A percentile compares a stretch with the other conserved stretches of the same genome.
phyloP scores from a whole-genome alignment of 768 basidiomycete species.

The Panus rudis region DNA sequence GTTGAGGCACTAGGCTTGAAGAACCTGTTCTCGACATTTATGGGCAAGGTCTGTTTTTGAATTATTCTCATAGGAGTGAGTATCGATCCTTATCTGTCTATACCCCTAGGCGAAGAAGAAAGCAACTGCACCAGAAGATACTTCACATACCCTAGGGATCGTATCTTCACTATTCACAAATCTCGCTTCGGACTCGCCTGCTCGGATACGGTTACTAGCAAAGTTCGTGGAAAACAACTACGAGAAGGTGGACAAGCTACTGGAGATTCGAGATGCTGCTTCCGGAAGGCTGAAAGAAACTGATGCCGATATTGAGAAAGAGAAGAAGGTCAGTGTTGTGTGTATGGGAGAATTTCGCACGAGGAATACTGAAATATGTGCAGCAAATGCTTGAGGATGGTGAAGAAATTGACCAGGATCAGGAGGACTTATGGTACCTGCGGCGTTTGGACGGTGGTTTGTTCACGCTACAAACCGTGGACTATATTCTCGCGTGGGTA shows the following conservation, averaged over 20 bases:
- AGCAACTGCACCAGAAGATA: conserved; percentile 67
- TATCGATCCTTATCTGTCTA: conserved; percentile 15
- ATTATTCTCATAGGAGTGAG: not conserved
- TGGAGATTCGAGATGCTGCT: conserved; percentile 79
- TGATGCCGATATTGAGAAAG: conserved; percentile 61
- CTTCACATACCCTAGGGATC: conserved; percentile 81
- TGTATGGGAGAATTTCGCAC: not conserved
- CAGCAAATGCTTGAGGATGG: conserved; percentile 51
- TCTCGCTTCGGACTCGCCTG: conserved; percentile 76
- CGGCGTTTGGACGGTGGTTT: conserved; percentile 81
- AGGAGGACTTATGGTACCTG: conserved; percentile 79
- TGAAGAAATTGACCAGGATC: conserved; percentile 50
- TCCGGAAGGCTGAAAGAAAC: conserved; percentile 49
- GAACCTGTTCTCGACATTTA: conserved; percentile 82
- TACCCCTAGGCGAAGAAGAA: conserved; percentile 36
- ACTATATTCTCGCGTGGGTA: conserved; percentile 93
- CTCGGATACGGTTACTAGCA: conserved; percentile 73
- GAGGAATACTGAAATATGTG: not conserved
- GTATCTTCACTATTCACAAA: conserved; percentile 84
- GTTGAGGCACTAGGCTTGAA: conserved; percentile 85
- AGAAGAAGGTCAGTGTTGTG: conserved; percentile 49
- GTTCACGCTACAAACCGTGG: conserved; percentile 83
- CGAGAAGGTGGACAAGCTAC: conserved; percentile 89
- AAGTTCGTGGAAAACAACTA: conserved; percentile 94
- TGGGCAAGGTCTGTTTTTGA: conserved; percentile 63